A percentile compares a stretch with the other conserved stretches of the same genome.
Evolutionary conservation across 1,139 yeast species (phyloP).

Genomic region (Pichia sp.): DNA sequence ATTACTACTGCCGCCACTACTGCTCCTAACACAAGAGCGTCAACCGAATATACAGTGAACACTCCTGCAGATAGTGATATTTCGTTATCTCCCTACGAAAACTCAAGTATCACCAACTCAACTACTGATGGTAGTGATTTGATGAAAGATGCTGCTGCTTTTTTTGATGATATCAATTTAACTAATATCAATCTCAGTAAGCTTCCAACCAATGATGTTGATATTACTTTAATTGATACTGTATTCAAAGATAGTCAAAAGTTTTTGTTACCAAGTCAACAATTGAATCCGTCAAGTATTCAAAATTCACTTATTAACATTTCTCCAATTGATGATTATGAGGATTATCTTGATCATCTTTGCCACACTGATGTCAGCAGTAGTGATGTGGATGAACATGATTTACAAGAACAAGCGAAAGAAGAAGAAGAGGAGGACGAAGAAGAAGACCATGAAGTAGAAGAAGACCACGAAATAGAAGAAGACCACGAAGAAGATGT

Average conservation of each 20-base stretch:
- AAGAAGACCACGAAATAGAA: not conserved
- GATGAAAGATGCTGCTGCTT: not conserved
- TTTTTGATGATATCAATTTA: not conserved
- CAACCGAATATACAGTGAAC: not conserved
- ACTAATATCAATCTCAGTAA: not conserved
- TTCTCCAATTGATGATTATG: not conserved
- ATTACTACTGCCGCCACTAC: no score
- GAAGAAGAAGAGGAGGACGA: not conserved
- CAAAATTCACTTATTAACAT: not conserved
- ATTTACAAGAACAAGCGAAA: not conserved
- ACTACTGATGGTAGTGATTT: not conserved
- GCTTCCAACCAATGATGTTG: not conserved
- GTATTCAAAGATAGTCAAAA: not conserved
- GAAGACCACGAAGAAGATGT: not conserved
- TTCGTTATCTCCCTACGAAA: slow-evolving; percentile 8
- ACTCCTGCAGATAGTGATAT: slow-evolving; percentile 5
- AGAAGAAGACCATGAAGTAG: not conserved
- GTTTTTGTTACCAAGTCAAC: slow-evolving; percentile 3
- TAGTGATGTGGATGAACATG: not conserved
- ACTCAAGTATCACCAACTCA: not conserved
- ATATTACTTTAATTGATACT: not conserved
- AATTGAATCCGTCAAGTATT: not conserved
- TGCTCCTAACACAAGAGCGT: no score
- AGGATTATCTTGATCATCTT: not conserved
- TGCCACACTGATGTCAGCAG: not conserved